Base-by-base conservation (phyloP, 2,329 filamentous ascomycete species). In the Colletotrichum camelliae region DNA sequence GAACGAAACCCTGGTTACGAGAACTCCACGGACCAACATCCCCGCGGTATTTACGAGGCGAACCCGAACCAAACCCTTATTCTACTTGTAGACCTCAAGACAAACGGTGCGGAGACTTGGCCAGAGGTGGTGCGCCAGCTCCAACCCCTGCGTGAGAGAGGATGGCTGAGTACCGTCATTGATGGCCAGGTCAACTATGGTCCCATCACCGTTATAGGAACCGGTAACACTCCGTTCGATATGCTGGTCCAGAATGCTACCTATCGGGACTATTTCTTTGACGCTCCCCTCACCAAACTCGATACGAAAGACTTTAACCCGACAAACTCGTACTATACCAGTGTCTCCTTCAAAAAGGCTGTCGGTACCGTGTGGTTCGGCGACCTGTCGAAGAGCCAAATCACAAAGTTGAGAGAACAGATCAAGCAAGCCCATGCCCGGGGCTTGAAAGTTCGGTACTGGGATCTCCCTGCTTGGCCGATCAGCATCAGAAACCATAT, bases 71-170 rank as follows among this genome's bases (percentile, higher is more conserved):
- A 91, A 79, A 88, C 90, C 0, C 82, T 94, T 1, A 86, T 90
- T 7, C 87, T 96, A 5, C 87, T 95, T 6, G 88, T 96, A 35
- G 94, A 96, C 81, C 85, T 95, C 81, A 96, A 96, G 83, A 92
- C 88, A 3, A 81, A 87, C 31, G 89, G 89, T 1, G 80, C 82
- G 5, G 82, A 86, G 27, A 91, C 89, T 2, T 92, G 89, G 85
- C 87, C 87, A 1, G 82, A 88, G 64, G 88, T 93, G 0, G 78
- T 90, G 18, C 80, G 85, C 37, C 89, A 93, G 72, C 86, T 95
- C 0, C 85, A 90, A 71, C 89, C 92, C 3, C 86, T 95, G 8
- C 87, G 92, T 5, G 84, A 89, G 55, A 86, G 85, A 55, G 89
- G 89, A n/a, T 94, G 88, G 87, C 81, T 93, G 24, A 89, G 87